Base-by-base conservation (phyloP, 352 stramenopile species). In the Phytopythium kandeliae region DNA sequence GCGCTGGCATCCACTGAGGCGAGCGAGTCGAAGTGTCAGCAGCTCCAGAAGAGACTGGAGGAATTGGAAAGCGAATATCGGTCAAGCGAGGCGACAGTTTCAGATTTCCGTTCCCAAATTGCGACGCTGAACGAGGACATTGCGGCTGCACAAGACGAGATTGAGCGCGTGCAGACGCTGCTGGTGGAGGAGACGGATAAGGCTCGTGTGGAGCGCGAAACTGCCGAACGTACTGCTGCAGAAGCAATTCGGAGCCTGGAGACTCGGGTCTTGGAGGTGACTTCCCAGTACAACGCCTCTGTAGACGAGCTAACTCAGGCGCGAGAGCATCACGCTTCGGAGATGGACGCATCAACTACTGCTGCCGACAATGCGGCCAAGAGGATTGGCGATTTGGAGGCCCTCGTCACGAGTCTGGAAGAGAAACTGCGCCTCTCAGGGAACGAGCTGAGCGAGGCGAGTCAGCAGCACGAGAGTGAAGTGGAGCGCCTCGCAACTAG, bases 341-440 rank as follows among this genome's bases (percentile, higher is more conserved):
- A 41, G 7, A 28, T 40, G 19, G n/a, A 40, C 28, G 19, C 15
- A 28, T 36, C 45, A 4, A 8, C 45, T 41, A 28, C 45, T 31
- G 19, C 30, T 51, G 19, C 30, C 0, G 21, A 19, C 30, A 9
- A 51, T 11, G 30, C 45, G 5, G 30, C 31, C 12, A 51, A 49
- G 19, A 11, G 30, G n/a, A 41, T 51, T n/a, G 7, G 2, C 19
- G 30, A 49, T 17, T 21, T 72, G 10, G 30, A 63, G 43, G 47
- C 31, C 15, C 16, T 51, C 8, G 13, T 44, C 2, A 49, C 38
- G 8, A 19, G 48, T 16, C 44, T 55, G 7, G 16, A 40, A 15
- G 36, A 68, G 22, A 40, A 66, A 34, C 37, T 66, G 28, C 48
- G 48, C 17, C 21, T 12, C 0, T 58, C 65, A 13, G 49, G 72